Percentiles rank a stretch among this genome's conserved stretches.
These are phyloP conservation scores for Tricladium varicosporioides DNA, from an alignment of 2,329 filamentous ascomycete species.

Conservation along the genomic window DNA sequence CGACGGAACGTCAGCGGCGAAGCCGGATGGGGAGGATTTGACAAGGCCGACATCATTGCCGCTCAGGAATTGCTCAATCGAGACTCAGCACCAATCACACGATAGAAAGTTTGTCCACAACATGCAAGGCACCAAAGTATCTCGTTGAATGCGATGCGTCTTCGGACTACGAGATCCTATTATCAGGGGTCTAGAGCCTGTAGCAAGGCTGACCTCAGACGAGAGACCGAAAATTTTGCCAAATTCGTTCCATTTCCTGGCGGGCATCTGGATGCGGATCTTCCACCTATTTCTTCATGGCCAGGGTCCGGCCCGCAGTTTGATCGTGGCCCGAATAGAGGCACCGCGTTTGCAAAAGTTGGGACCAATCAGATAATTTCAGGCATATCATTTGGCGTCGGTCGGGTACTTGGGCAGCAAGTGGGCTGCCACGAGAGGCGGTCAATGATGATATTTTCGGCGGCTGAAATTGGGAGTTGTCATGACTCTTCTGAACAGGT, in stretches of 20 bases:
- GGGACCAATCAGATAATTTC: conserved; percentile 10
- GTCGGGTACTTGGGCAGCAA: conserved; percentile 15
- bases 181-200: conserved; percentile 8
- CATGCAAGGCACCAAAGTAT: conserved; percentile 24
- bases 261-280: not conserved
- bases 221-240: not conserved
- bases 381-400: conserved; percentile 2
- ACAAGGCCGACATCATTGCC: conserved; percentile 67
- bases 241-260: conserved; percentile 3
- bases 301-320: conserved; percentile 10
- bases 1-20: conserved; percentile 59
- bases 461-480: conserved; percentile 6
- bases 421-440: conserved; percentile 10
- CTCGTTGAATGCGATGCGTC: conserved; percentile 17
- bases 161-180: conserved; percentile 3
- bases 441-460: conserved; percentile 12
- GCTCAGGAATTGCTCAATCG: conserved; percentile 52
- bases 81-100: conserved; percentile 28
- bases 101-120: conserved; percentile 24
- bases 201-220: conserved; percentile 1
- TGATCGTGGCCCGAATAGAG: conserved; percentile 9
- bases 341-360: conserved; percentile 4
- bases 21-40: conserved; percentile 70
- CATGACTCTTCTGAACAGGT: conserved; percentile 12
- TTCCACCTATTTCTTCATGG: conserved; percentile 6